Base-by-base conservation (phyloP, 2,329 filamentous ascomycete species). In the Hymenoscyphus fraxineus region DNA sequence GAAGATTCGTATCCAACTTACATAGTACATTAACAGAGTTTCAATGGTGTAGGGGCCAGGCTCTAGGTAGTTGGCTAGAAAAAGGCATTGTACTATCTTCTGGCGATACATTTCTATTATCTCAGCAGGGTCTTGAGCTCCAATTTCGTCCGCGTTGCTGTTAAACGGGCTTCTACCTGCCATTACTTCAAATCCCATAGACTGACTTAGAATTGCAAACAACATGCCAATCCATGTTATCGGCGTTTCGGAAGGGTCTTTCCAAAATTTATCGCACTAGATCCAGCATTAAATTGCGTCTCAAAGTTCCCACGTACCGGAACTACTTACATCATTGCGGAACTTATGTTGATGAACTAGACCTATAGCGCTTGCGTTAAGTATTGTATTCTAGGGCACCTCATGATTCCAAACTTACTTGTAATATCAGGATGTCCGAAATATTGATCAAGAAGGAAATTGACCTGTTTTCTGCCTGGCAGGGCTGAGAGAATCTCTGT, bases 201-300 rank as follows among this genome's bases (percentile, higher is more conserved):
- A 62, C 19, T 70, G 60, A 22, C 61, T 62, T 47, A 73, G 44
- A 10, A 73, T 65, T 3, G 55, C 59, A 44, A 65, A 85, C 6
- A 86, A 74, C n/a, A 82, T 76, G 1, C 82, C 81, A 62, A 86
- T 75, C 82, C 82, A 85, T 56, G 82, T 79, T 2, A 82, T 68
- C 0, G 80, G 76, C 0, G 75, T 71, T 5, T 58, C 57, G 3
- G 61, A 27, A n/a, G 72, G 73, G 35, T 74, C 39, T 9, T 54
- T 40, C 74, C 73, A 76, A 59, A 75, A 75, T 35, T 64, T 65
- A 16, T 68, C 68, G 39, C 75, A 76, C 73, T 75, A 54, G 6
- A 16, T 41, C 47, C 7, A 67, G 55, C 68, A 57, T 67, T 62
- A 61, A 10, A 10, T 32, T 32, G 27, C 9, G 35, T 31, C 13